These are phyloP conservation scores for Aspergillus sp. DNA, from an alignment of 2,329 filamentous ascomycete genomes.

Conservation along the genomic window DNA sequence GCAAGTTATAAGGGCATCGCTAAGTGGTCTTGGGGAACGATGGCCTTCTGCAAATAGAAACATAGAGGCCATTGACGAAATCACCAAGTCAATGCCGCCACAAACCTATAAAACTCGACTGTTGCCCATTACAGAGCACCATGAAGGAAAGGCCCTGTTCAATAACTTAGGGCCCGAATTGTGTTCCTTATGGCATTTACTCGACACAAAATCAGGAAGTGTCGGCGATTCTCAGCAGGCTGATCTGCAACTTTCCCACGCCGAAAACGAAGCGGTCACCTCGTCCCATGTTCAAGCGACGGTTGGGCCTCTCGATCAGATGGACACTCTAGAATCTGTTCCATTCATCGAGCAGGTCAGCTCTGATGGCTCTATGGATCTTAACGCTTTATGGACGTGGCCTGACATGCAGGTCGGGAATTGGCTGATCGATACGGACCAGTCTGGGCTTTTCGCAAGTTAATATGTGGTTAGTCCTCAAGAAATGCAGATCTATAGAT, in stretches of 20 bases:
- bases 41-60: not conserved
- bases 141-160: not conserved
- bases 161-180: not conserved
- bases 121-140: not conserved
- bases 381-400: not conserved
- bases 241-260: not conserved
- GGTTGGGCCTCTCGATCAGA: not conserved
- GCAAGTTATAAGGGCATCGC: not conserved
- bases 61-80: not conserved
- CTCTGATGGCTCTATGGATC: not conserved
- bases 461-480: not conserved
- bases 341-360: not conserved
- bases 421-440: not conserved
- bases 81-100: not conserved
- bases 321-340: not conserved
- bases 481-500: too few species aligned
- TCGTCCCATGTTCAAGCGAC: not conserved
- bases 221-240: not conserved
- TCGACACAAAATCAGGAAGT: not conserved
- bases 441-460: not conserved
- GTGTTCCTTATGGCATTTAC: not conserved
- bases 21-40: not conserved
- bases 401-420: not conserved
- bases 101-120: not conserved
- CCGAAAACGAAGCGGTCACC: not conserved